Base-by-base conservation (phyloP, 1,284 basidiomycete species). In the Cryptococcus sp. region DNA sequence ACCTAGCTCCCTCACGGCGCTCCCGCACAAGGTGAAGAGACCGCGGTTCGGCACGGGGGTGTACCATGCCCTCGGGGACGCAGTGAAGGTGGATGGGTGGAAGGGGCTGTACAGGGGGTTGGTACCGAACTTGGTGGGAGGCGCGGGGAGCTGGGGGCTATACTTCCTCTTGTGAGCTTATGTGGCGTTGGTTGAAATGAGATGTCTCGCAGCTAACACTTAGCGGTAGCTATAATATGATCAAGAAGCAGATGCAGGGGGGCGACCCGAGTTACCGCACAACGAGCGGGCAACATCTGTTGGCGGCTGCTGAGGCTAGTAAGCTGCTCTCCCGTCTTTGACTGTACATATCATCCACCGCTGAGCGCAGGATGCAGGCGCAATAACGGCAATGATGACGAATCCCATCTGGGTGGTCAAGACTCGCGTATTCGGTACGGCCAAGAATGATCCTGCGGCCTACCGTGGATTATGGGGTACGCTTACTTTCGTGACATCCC, bases 331-430 rank as follows among this genome's bases (percentile, higher is more conserved):
- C 7, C 46, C 39, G 15, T 50, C 39, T 42, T 1, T 13, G 37
- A 33, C 16, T 24, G 33, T 8, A 6, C 21, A 44, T 36, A 44
- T 36, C 16, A 4, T 33, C 35, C 5, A 39, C 46, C 21, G 20
- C 42, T 36, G 43, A 43, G 36, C 16, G 7, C 21, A 5, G 13
- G 9, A 43, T 33, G 28, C 39, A 94, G 91, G 91, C 77, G 89
- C 93, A 7, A 85, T 87, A 35, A 97, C 94, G 2, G 93, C 95
- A 0, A 81, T 98, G 60, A 83, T 97, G 75, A 98, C 96, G 8
- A 99, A 99, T 76, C 96, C 96, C 0, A 86, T 98, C 66, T 99
- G 95, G 95, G 91, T 98, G 12, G 89, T 99, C 60, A 92, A 97
- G 79, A 95, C 97, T 7, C 85, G 95, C 58, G 95, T 98, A 86